Conservation (phyloP, 1,139 yeast species). For the Pneumocystis jirovecii region DNA sequence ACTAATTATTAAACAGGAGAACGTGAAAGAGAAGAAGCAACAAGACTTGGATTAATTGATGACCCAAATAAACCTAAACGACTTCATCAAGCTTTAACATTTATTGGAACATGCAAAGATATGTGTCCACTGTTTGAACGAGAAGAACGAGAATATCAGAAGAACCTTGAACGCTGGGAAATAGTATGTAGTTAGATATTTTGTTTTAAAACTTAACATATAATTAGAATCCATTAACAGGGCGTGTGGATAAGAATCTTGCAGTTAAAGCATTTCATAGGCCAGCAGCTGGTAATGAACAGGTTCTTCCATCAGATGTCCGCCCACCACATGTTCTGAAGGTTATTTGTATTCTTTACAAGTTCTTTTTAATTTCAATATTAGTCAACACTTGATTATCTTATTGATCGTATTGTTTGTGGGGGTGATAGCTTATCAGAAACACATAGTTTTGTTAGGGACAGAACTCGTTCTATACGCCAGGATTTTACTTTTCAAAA, state of each 20-base stretch:
- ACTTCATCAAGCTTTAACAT: constrained; percentile 70
- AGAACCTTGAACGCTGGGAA: constrained; percentile 70
- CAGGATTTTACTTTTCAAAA: constrained; percentile 96
- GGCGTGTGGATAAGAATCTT: constrained; percentile 43
- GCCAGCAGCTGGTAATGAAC: constrained; percentile 98
- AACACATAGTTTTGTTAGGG: constrained; percentile 92
- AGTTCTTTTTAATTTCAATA: neutral
- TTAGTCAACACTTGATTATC: constrained; percentile 12
- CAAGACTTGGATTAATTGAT: constrained; percentile 67
- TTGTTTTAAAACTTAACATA: neutral
- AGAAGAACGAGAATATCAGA: constrained; percentile 73
- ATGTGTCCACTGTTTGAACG: constrained; percentile 96
- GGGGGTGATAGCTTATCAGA: constrained; percentile 39
- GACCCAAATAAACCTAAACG: constrained; percentile 71
- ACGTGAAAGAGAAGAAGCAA: constrained; percentile 67
- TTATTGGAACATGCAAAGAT: constrained; percentile 76
- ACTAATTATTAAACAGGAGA: constrained; percentile 30
- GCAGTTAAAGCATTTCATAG: constrained; percentile 91
- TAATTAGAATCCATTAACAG: constrained; percentile 29
- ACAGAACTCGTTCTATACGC: constrained; percentile 90
- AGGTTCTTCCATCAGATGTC: constrained; percentile 93
- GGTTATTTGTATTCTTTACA: constrained; percentile 4
- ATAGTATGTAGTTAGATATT: constrained; percentile 25
- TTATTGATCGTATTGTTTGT: constrained; percentile 10
- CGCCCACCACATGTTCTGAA: constrained; percentile 72